Evolutionary conservation across 208 protist genomes (phyloP).

Genomic region (Blastocrithidia nonstop): DNA sequence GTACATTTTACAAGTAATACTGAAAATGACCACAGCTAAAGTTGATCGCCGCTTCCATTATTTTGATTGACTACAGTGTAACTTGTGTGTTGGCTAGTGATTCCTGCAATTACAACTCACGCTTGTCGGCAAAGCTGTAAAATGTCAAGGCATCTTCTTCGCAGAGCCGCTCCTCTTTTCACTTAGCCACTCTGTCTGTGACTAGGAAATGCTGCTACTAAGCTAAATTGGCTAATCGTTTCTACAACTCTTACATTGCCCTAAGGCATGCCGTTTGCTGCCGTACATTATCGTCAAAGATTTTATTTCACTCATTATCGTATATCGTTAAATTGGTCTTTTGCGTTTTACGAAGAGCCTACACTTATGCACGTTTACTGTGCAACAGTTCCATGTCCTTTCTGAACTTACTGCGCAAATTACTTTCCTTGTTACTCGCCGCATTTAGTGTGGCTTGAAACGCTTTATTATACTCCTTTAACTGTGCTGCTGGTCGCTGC

Average conservation of each 20-base stretch:
- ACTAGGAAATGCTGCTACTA: conserved; percentile 29
- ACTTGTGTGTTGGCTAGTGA: conserved; percentile 15
- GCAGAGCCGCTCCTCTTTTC: conserved; percentile 29
- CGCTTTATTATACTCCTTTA: conserved; percentile 13
- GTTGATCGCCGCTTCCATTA: conserved; percentile 12
- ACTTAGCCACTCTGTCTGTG: conserved; percentile 26
- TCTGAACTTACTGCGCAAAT: conserved; percentile 6
- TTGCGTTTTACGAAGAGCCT: conserved; percentile 14
- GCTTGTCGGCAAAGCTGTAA: conserved; percentile 22
- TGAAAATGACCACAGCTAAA: conserved; percentile 15
- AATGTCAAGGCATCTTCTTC: conserved; percentile 37
- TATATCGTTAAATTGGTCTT: conserved; percentile 16
- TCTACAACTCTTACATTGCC: conserved; percentile 62
- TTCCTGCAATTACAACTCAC: conserved; percentile 16
- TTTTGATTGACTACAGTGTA: conserved; percentile 9
- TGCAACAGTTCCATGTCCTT: conserved; percentile 24
- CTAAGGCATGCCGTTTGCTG: conserved; percentile 41
- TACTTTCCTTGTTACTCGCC: conserved; percentile 7
- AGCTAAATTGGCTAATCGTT: conserved; percentile 23
- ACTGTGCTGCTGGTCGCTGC: conserved; percentile 8
- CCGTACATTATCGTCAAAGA: conserved; percentile 36
- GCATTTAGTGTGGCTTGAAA: conserved; percentile 7
- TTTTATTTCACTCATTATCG: conserved; percentile 19
- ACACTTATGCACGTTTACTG: conserved; percentile 12
- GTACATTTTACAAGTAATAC: conserved; percentile 15